Base-by-base conservation (phyloP, 805 yeast genomes). In the Suhomyces kilbournensis region DNA sequence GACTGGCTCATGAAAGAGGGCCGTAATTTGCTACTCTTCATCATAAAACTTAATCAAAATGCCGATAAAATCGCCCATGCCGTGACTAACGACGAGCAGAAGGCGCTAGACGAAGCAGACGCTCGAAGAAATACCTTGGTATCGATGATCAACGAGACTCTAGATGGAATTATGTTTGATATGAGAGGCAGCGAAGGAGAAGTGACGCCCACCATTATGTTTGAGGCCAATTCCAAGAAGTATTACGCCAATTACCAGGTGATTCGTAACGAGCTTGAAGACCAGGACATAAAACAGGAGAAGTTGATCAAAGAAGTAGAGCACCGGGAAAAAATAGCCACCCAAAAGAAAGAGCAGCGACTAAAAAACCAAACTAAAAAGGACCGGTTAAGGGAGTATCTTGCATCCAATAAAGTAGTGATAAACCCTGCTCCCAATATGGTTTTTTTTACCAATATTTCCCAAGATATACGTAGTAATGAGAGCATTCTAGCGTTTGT, bases 1-100 rank as follows among this genome's bases (percentile, higher is more conserved):
- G 78, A 74, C 38, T 61, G 63, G 57, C 60, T 74, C 10, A 59
- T 72, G 26, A 59, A 72, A 47, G 79, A 74, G 51, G 71, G 69
- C 25, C 69, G 72, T 39, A 62, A 59, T 47, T 62, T 74, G 23
- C 61, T 74, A 6, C 75, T 70, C 53, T 66, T 68, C 48, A 61
- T 74, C 7, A 71, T 74, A 10, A 57, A 53, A 15, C 39, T 57
- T 12, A 43, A 42, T 32, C 48, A 49, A 23, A 40, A 44, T 28
- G 25, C 40, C 3, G 52, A 50, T 6, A 10, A 46, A 34, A 38
- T 38, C 12, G 23, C 14, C 17, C 14, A 17, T 4, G 10, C 10
- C 3, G 15, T 22, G 12, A 9, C n/a, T 5, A 30, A 34, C n/a
- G 48, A 43, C 15, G 48, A 47, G 8, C 44, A 15, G 32, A 30